Evolutionary conservation across 495 filamentous ascomycete species (phyloP), one percentile per base, ranked within the genome.

Genomic region (Xylaria telfairii): DNA sequence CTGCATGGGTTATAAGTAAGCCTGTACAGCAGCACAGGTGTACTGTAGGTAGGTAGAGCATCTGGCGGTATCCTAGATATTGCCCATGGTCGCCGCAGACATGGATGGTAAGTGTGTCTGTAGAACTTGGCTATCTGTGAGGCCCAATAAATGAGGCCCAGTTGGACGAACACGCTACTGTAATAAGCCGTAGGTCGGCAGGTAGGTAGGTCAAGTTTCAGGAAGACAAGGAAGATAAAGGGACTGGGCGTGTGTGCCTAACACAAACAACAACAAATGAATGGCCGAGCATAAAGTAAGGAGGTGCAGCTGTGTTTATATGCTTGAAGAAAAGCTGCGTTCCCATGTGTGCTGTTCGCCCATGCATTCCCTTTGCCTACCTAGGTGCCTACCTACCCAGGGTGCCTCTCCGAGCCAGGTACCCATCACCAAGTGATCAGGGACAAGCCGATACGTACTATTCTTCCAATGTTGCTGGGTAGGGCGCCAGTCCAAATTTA

Each of bases 171-270:
- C 3, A 42, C 39, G 53, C 53, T 57, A 57, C 24, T n/a, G 51
- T 57, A 34, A 26, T n/a, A n/a, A n/a, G n/a, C n/a, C n/a, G n/a
- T n/a, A n/a, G n/a, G n/a, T n/a, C n/a, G n/a, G n/a, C n/a, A n/a
- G n/a, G n/a, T n/a, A 44, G 10, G 42, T 32, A 64, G 63, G 44
- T 54, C 32, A 66, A 66, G 64, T 66, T 66, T 66, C 64, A 54
- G 47, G 47, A 28, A 54, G 32, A 39, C 28, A 47, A 66, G 47
- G 62, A 49, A 65, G 39, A 46, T 15, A 30, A 65, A 65, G 30
- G n/a, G 24, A 51, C 17, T 30, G 28, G 42, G 56, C 56, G 30
- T 32, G 15, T 57, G 30, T 28, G 28, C 42, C 19, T 12, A 65
- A 39, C 28, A 51, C 28, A 26, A 54, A 53, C 32, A 42, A 42